phyloP scores from a whole-genome alignment of 371 early-diverging fungal species.

The Sporodiniella umbellata region DNA sequence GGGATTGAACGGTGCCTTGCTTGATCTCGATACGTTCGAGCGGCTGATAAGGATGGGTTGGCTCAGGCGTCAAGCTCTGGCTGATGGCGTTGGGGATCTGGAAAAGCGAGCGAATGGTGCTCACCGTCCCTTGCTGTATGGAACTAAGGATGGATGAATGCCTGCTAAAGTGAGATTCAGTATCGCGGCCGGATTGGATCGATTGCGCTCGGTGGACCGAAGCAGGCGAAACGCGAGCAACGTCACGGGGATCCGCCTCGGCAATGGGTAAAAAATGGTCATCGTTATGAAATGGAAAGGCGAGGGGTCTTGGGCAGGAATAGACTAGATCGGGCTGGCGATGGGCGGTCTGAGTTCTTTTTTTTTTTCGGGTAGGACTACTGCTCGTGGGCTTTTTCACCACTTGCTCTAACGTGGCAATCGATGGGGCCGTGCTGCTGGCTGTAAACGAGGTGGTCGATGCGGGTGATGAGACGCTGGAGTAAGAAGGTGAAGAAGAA shows the following conservation, averaged over 20 bases:
- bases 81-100: slow-evolving; percentile 20
- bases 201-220: slow-evolving; percentile 14
- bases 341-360: slow-evolving; percentile 21
- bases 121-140: slow-evolving; percentile 42
- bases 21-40: slow-evolving; percentile 23
- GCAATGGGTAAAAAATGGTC: slow-evolving; percentile 50
- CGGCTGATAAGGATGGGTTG: not conserved
- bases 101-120: slow-evolving; percentile 39
- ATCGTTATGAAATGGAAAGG: slow-evolving; percentile 54
- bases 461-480: not conserved
- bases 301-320: slow-evolving; percentile 47
- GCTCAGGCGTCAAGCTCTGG: slow-evolving; percentile 7
- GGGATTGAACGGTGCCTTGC: slow-evolving; percentile 34
- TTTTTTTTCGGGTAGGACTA: slow-evolving; percentile 23
- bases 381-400: not conserved
- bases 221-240: slow-evolving; percentile 40
- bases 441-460: not conserved
- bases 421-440: not conserved
- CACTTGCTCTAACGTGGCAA: not conserved
- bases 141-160: slow-evolving; percentile 31
- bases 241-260: slow-evolving; percentile 50
- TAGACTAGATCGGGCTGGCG: slow-evolving; percentile 45
- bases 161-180: slow-evolving; percentile 22
- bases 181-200: slow-evolving; percentile 17
- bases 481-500: slow-evolving; percentile 24